These are phyloP conservation scores for Pelargonium nanum DNA, from an alignment of 345 rosid genomes.

Conservation along the genomic window DNA sequence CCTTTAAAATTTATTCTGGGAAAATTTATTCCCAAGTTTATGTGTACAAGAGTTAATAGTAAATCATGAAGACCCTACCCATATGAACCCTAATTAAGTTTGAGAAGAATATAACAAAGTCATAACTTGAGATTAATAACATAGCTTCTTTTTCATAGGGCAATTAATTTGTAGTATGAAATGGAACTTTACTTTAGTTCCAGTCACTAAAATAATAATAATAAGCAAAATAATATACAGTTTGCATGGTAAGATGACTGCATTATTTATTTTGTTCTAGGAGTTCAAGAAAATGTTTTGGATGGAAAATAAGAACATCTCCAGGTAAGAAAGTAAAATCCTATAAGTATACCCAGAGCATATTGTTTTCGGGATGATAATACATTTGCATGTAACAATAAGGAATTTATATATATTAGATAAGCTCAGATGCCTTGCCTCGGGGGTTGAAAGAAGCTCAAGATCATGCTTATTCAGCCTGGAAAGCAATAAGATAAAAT, in stretches of 20 bases:
- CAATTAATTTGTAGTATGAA: too few relatives aligned
- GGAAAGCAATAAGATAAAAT: conserved; percentile 61
- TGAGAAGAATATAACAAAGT: background rate
- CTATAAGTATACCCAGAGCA: background rate
- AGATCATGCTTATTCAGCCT: conserved; percentile 49
- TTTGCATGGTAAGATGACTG: background rate
- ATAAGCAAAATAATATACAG: background rate
- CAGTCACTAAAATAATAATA: background rate
- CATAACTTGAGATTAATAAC: background rate
- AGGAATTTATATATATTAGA: background rate
- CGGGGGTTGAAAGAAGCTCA: conserved; percentile 47
- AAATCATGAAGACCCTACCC: background rate
- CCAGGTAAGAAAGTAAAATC: too few relatives aligned
- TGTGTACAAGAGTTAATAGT: background rate
- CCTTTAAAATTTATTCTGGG: too few relatives aligned
- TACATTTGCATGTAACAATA: background rate
- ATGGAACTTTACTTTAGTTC: background rate
- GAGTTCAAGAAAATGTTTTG: background rate
- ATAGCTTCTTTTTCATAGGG: too few relatives aligned
- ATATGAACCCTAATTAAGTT: background rate
- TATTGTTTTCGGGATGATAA: background rate
- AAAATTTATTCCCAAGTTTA: background rate
- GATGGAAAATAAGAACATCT: background rate
- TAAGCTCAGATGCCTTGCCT: conserved; percentile 25
- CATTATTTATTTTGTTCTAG: background rate